Evolutionary conservation across 192 early-diverging fungal species (phyloP).

Genomic region (Coemansia interrupta): DNA sequence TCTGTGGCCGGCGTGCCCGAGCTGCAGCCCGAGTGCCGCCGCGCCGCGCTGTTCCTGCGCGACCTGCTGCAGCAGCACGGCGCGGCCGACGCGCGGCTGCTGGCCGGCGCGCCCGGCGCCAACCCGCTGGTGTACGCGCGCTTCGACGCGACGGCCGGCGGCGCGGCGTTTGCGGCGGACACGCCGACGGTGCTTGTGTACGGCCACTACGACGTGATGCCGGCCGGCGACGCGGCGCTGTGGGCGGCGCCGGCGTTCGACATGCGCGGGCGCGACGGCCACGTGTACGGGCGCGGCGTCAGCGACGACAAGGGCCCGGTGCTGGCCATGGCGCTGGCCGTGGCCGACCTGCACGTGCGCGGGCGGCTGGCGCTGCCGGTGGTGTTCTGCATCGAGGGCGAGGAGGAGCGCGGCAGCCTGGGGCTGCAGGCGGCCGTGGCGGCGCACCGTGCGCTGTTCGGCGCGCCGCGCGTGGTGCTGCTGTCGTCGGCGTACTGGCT

Average conservation of each 20-base stretch:
- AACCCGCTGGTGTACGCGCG: slow-evolving; percentile 72
- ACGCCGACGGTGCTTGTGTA: slow-evolving; percentile 64
- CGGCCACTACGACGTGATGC: slow-evolving; percentile 81
- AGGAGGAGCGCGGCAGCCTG: slow-evolving; percentile 72
- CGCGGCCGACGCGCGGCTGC: slow-evolving; percentile 55
- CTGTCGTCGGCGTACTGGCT: slow-evolving; percentile 77
- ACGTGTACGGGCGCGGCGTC: slow-evolving; percentile 72
- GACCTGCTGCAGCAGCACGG: slow-evolving; percentile 65
- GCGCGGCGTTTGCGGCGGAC: slow-evolving; percentile 15
- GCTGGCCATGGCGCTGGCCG: slow-evolving; percentile 68
- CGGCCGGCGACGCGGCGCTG: slow-evolving; percentile 59
- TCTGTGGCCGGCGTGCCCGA: slow-evolving; percentile 67
- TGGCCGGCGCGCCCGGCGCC: slow-evolving; percentile 58
- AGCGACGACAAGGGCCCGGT: slow-evolving; percentile 83
- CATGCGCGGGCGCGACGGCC: slow-evolving; percentile 64
- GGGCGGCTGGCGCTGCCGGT: slow-evolving; percentile 60
- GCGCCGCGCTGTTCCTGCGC: slow-evolving; percentile 70
- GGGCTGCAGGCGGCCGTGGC: slow-evolving; percentile 64
- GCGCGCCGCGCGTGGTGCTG: slow-evolving; percentile 32
- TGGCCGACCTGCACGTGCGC: slow-evolving; percentile 62
- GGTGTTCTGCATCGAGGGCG: slow-evolving; percentile 74
- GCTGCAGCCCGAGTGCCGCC: slow-evolving; percentile 66
- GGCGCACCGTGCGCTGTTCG: slow-evolving; percentile 28
- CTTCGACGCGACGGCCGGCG: slow-evolving; percentile 44
- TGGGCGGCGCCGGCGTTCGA: slow-evolving; percentile 68